These are phyloP conservation scores for Umbilicaria muhlenbergii DNA, from an alignment of 495 filamentous ascomycete species.

Conservation along the genomic window DNA sequence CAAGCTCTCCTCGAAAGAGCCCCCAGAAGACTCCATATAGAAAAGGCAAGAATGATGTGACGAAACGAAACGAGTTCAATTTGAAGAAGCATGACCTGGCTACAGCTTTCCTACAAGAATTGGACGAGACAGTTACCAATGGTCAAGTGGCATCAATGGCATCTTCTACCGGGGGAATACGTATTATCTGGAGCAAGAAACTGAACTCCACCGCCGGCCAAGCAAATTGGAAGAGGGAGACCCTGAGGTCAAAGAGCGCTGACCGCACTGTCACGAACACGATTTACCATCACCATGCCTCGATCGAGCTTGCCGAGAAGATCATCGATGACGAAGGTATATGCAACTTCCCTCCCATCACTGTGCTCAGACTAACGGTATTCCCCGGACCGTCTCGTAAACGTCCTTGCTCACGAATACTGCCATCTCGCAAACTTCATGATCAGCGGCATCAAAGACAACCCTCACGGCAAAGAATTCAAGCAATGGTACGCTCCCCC, in stretches of 20 bases:
- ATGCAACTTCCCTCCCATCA: not conserved
- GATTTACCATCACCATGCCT: conserved; percentile 44
- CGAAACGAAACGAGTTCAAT: conserved; percentile 49
- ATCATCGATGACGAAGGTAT: conserved; percentile 54
- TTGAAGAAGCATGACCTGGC: conserved; percentile 50
- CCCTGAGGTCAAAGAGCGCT: conserved; percentile 19
- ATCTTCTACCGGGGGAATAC: conserved; percentile 56
- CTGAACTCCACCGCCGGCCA: conserved; percentile 78
- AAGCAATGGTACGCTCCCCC: conserved; percentile 44
- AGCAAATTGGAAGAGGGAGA: conserved; percentile 63
- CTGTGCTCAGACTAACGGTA: not conserved
- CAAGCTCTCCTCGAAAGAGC: conserved; percentile 7
- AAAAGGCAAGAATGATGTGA: conserved; percentile 24
- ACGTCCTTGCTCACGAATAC: conserved; percentile 86
- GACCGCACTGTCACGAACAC: conserved; percentile 9
- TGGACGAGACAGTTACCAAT: conserved; percentile 51
- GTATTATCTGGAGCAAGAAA: conserved; percentile 68
- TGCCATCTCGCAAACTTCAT: conserved; percentile 88
- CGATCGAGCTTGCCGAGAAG: conserved; percentile 76
- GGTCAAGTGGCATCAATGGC: conserved; percentile 46
- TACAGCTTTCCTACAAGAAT: conserved; percentile 47
- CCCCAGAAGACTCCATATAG: conserved; percentile 25
- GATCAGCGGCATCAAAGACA: conserved; percentile 45
- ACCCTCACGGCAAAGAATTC: conserved; percentile 74
- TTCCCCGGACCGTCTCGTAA: conserved; percentile 47